phyloP scores from a whole-genome alignment of 225 moss, liverwort and hornwort species.

The Thuidium tamariscinum region DNA sequence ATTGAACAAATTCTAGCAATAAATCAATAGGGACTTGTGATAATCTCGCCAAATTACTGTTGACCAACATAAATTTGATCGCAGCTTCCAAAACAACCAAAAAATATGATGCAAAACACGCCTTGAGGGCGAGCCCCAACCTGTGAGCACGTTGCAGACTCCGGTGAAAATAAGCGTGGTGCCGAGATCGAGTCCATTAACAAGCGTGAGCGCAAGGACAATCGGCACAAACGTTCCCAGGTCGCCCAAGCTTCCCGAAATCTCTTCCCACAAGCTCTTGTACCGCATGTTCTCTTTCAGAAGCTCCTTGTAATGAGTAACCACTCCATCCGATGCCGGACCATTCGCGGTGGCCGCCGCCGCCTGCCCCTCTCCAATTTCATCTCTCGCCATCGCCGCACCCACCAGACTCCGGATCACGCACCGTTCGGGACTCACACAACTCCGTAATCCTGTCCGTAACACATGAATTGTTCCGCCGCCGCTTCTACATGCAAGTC shows the following conservation, averaged over 20 bases:
- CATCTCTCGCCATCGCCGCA: background rate
- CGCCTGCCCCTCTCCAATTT: background rate
- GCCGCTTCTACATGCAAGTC: background rate
- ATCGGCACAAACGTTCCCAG: conserved; percentile 60
- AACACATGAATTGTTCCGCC: background rate
- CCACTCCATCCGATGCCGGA: background rate
- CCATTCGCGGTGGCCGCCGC: background rate
- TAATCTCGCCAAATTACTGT: background rate
- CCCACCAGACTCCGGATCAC: background rate
- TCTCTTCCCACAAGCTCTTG: conserved; percentile 44
- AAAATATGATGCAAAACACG: background rate
- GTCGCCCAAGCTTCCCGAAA: conserved; percentile 54
- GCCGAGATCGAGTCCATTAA: conserved; percentile 60
- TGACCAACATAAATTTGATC: background rate
- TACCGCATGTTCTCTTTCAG: conserved; percentile 25
- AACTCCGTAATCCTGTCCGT: background rate
- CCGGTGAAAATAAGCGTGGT: conserved; percentile 67
- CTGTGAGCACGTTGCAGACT: conserved; percentile 50
- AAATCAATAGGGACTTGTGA: background rate
- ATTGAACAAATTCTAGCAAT: background rate
- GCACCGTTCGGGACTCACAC: no score
- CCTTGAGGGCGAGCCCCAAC: background rate
- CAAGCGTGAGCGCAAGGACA: conserved; percentile 50
- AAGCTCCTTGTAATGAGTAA: background rate
- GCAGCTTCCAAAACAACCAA: background rate